Evolutionary conservation across 495 filamentous ascomycete genomes (phyloP), one percentile per base, ranked within the genome.

Genomic region (Aspergillus nidulans): DNA sequence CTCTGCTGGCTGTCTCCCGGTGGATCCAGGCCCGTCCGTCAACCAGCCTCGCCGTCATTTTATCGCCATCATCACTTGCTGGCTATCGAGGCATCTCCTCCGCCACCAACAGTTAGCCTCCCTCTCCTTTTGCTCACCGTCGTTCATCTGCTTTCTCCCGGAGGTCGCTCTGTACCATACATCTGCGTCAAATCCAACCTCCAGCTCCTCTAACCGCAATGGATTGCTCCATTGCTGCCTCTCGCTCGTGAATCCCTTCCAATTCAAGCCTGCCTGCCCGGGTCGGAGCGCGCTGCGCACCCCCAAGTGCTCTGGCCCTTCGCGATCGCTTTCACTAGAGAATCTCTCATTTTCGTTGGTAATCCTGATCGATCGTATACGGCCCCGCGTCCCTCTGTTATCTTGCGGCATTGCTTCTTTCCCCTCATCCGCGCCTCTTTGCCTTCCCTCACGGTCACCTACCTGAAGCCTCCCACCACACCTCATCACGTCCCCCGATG

Each of bases 261-360:
- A 52, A 36, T 53, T 36, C 49, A 55, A 38, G 58, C 46, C 48
- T 59, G 23, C 13, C 36, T 41, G 28, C 28, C 44, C 28, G 58
- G 58, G 62, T 61, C 46, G 55, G 58, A 36, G 62, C 59, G 55
- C 54, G 50, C 46, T 44, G 41, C 26, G 48, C 50, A 34, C 49
- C 39, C 52, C 57, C 34, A 39, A 45, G 60, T 57, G 58, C 57
- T 64, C 63, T 63, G 57, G 59, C 63, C 63, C 60, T 58, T 40
- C 24, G 55, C 50, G 56, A 55, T 47, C 44, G 38, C 40, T 38
- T 55, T 44, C 44, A 53, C 40, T 47, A 42, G 48, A 49, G 24
- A 59, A 52, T 58, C 53, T 49, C 42, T 38, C n/a, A 39, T 50
- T 18, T 38, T 40, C 49, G 50, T 38, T 47, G 49, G 46, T 49